Evolutionary conservation across 805 yeast species (phyloP).

Genomic region (Saccharomycopsis selenospora): DNA sequence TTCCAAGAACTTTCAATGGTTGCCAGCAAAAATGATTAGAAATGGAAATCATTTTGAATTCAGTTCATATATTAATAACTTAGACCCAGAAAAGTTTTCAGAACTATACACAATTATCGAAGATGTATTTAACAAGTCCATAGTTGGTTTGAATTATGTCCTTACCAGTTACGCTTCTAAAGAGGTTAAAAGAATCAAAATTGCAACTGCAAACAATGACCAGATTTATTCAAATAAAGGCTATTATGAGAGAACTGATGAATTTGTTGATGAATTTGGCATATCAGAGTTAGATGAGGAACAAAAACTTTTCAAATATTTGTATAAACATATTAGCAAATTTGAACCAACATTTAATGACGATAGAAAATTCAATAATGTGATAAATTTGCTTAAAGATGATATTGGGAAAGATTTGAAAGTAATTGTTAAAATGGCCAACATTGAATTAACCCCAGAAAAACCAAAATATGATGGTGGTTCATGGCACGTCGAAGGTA

Average conservation of each 20-base stretch:
- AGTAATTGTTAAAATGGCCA: slow-evolving; percentile 36
- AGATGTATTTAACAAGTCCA: slow-evolving; percentile 26
- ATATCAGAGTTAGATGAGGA: too few species aligned
- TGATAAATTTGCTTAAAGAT: not conserved
- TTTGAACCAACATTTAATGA: too few species aligned
- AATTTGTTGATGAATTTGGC: too few species aligned
- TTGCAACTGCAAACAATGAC: too few species aligned
- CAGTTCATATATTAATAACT: slow-evolving; percentile 35
- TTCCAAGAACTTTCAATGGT: slow-evolving; percentile 33
- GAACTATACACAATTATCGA: slow-evolving; percentile 30
- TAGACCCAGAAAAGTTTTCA: slow-evolving; percentile 29
- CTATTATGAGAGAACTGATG: too few species aligned
- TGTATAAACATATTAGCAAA: too few species aligned
- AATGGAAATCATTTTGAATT: slow-evolving; percentile 22
- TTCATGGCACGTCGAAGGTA: slow-evolving; percentile 32
- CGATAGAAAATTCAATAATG: too few species aligned
- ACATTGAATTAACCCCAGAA: slow-evolving; percentile 36
- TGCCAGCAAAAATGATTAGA: slow-evolving; percentile 27
- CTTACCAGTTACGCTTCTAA: slow-evolving; percentile 23
- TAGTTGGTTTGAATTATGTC: slow-evolving; percentile 31
- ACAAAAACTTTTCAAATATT: too few species aligned
- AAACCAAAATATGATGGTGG: slow-evolving; percentile 35
- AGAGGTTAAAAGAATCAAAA: not conserved
- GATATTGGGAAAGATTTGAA: slow-evolving; percentile 23
- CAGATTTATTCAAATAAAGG: too few species aligned